Conservation (phyloP, 345 rosid species). For the Trapa incisa region DNA sequence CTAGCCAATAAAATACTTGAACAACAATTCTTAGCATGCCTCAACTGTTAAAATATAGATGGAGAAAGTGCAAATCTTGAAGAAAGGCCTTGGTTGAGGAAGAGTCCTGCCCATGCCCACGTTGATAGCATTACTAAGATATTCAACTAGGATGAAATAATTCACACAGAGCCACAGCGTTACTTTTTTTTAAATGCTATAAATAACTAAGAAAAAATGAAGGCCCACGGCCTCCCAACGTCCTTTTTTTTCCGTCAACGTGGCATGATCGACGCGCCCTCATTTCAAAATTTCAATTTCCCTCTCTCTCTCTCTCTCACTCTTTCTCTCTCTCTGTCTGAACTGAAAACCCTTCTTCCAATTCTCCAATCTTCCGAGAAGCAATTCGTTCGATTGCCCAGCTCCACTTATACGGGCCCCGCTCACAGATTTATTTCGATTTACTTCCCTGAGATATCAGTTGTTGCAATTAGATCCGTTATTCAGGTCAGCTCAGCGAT, state of each 20-base stretch:
- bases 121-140: too few relatives aligned
- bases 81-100: too few relatives aligned
- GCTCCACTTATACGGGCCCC: not conserved
- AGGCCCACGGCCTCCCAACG: not conserved
- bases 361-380: not conserved
- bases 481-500: not conserved
- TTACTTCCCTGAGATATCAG: not conserved
- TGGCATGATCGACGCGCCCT: not conserved
- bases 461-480: not conserved
- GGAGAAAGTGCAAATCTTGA: too few relatives aligned
- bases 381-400: not conserved
- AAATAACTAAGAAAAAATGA: not conserved
- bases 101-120: too few relatives aligned
- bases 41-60: too few relatives aligned
- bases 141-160: too few relatives aligned
- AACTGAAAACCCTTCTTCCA: not conserved
- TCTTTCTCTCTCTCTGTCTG: not conserved
- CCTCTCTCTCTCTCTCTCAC: not conserved
- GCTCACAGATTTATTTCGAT: not conserved
- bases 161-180: too few relatives aligned
- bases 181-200: too few relatives aligned
- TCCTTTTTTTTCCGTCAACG: not conserved
- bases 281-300: not conserved
- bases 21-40: too few relatives aligned
- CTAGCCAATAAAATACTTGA: too few relatives aligned